A percentile compares a stretch with the other conserved stretches of the same genome.
Conservation (phyloP, 73 alveolate genomes). For the Effrenium voratum region DNA sequence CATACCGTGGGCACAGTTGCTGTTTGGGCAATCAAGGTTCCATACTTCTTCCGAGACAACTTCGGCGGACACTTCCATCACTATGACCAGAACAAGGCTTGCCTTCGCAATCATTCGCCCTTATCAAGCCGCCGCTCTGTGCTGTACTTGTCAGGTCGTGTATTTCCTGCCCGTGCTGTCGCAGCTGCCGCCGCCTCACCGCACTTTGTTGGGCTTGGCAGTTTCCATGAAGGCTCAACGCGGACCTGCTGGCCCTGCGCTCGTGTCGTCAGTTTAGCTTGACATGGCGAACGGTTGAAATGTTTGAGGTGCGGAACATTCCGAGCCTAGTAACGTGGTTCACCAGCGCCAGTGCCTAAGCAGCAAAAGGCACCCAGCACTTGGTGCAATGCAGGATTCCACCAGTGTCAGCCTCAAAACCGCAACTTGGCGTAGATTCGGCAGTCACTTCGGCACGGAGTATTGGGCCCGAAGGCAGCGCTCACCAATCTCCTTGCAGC, state of each 20-base stretch:
- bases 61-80: constrained; percentile 87
- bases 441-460: not conserved
- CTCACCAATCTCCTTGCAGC: constrained; percentile 58
- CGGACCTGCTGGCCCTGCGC: constrained; percentile 36
- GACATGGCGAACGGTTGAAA: not conserved
- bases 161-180: constrained; percentile 85
- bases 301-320: constrained; percentile 35
- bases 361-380: not conserved
- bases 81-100: constrained; percentile 85
- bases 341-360: constrained; percentile 17
- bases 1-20: no score
- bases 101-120: not conserved
- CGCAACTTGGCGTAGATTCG: not conserved
- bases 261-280: not conserved
- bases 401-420: constrained; percentile 61
- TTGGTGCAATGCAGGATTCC: constrained; percentile 35
- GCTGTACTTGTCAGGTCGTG: not conserved
- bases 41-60: constrained; percentile 75
- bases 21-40: not conserved
- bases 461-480: constrained; percentile 32
- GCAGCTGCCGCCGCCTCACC: constrained; percentile 18
- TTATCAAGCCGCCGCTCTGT: not conserved
- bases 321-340: constrained; percentile 77
- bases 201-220: not conserved
- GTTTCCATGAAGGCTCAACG: not conserved